Evolutionary conservation across 495 filamentous ascomycete genomes (phyloP).

Genomic region (Penicillium bialowiezense): DNA sequence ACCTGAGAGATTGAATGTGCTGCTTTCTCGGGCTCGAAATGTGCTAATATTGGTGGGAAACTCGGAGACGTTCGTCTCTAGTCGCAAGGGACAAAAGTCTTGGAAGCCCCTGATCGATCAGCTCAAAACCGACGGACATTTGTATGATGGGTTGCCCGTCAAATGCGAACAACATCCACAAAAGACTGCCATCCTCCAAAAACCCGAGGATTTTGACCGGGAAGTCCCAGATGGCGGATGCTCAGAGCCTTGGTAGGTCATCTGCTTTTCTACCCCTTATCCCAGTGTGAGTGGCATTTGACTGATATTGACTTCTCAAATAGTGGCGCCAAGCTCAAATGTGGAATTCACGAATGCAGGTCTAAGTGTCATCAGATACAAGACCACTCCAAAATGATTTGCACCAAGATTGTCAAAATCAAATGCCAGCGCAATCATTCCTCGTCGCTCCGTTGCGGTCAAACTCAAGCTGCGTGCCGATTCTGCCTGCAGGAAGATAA

Average conservation of each 20-base stretch:
- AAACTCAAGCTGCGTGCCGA: conserved; percentile 13
- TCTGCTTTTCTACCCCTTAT: not conserved
- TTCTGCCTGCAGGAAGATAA: conserved; percentile 47
- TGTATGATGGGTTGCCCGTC: conserved; percentile 71
- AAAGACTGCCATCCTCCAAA: conserved; percentile 40
- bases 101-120: conserved; percentile 61
- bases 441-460: conserved; percentile 35
- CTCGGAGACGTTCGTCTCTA: conserved; percentile 60
- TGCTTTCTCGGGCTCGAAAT: conserved; percentile 67
- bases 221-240: conserved; percentile 75
- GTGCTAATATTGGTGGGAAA: conserved; percentile 72
- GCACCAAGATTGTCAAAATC: conserved; percentile 43
- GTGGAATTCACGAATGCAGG: conserved; percentile 59
- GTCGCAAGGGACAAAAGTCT: conserved; percentile 54
- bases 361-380: conserved; percentile 60
- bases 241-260: conserved; percentile 58
- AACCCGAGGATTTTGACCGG: conserved; percentile 54
- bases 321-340: conserved; percentile 57
- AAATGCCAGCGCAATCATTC: conserved; percentile 55
- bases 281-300: no score
- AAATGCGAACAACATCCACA: conserved; percentile 65
- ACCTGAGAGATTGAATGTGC: conserved; percentile 67
- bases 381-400: conserved; percentile 66
- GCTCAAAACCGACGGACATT: conserved; percentile 49
- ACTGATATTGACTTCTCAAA: not conserved